phyloP scores from a whole-genome alignment of 208 protist species.

The Crithidia fasciculata region DNA sequence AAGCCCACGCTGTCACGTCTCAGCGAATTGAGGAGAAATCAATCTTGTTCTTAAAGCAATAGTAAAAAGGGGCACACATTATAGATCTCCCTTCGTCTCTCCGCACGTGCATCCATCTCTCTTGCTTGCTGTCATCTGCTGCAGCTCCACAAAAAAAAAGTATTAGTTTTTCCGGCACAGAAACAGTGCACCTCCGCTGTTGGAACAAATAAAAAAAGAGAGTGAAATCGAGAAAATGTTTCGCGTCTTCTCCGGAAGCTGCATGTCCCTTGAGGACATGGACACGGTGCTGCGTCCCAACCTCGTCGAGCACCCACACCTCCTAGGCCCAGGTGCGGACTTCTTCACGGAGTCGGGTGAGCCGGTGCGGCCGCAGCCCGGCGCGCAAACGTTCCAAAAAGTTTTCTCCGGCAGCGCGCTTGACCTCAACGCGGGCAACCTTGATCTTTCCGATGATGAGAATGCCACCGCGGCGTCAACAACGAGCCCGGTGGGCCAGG shows the following conservation, averaged over 20 bases:
- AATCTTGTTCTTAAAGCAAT: no score
- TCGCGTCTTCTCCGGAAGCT: slow-evolving; percentile 89
- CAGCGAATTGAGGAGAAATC: no score
- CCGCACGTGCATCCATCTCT: no score
- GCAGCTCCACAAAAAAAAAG: no score
- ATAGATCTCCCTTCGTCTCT: no score
- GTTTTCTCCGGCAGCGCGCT: slow-evolving; percentile 90
- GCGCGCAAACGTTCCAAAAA: slow-evolving; percentile 81
- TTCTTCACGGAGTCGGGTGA: slow-evolving; percentile 89
- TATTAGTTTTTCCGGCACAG: no score
- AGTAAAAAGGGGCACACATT: no score
- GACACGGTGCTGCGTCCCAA: slow-evolving; percentile 75
- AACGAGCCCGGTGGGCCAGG: slow-evolving; percentile 16
- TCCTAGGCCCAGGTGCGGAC: slow-evolving; percentile 85
- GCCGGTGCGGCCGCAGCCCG: slow-evolving; percentile 83
- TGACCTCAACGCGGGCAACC: slow-evolving; percentile 85
- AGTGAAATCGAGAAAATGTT: slow-evolving; percentile 56
- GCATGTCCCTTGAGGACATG: slow-evolving; percentile 91
- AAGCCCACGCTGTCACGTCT: no score
- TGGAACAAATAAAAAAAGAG: slow-evolving; percentile 5
- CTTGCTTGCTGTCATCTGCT: no score
- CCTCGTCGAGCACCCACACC: slow-evolving; percentile 77
- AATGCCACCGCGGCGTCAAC: not conserved
- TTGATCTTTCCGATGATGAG: slow-evolving; percentile 73
- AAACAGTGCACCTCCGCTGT: no score